Base-by-base conservation (phyloP, 208 protist species). In the Angomonas ambiguus region DNA sequence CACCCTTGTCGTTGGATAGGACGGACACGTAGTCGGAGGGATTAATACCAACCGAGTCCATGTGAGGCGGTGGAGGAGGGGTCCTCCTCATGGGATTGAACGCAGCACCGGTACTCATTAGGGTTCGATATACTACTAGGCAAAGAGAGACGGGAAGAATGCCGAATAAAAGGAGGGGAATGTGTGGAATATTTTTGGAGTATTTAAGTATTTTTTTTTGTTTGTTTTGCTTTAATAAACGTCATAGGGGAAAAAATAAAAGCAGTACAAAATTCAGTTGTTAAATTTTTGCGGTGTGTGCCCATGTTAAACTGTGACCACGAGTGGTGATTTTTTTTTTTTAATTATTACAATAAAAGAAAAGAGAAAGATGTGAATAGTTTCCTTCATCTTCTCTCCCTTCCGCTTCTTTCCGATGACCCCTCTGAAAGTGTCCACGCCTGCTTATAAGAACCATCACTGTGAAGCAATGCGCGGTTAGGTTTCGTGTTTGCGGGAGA, bases 61-160 rank as follows among this genome's bases (percentile, higher is more conserved):
- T 82, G 66, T 88, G 76, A 16, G 85, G 85, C 2, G 91, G 87
- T 28, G 90, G 90, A 48, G 83, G 87, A 41, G 85, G 85, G 2
- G 84, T 82, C 70, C 80, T 91, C 83, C 87, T 77, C 90, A 96
- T 96, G 3, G 87, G 87, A 57, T 96, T 90, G 59, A 96, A 96
- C 8, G 85, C 60, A 10, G 70, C 30, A 0, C 78, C 77, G 49
- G 81, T 88, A 71, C 83, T 90, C 71, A 51, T 70, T 27, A 1
- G 32, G n/a, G n/a, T n/a, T n/a, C n/a, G n/a, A n/a, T n/a, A n/a
- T n/a, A n/a, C n/a, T n/a, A 65, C 20, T 57, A n/a, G 3, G 11
- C 38, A 58, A 31, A 64, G 1, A 61, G 1, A 69, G 8, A 62
- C 53, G 48, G 63, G 42, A 56, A 69, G 51, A 51, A 8, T 34